Evolutionary conservation across 192 early-diverging fungal genomes (phyloP).

Genomic region (Oehlia diaphana): DNA sequence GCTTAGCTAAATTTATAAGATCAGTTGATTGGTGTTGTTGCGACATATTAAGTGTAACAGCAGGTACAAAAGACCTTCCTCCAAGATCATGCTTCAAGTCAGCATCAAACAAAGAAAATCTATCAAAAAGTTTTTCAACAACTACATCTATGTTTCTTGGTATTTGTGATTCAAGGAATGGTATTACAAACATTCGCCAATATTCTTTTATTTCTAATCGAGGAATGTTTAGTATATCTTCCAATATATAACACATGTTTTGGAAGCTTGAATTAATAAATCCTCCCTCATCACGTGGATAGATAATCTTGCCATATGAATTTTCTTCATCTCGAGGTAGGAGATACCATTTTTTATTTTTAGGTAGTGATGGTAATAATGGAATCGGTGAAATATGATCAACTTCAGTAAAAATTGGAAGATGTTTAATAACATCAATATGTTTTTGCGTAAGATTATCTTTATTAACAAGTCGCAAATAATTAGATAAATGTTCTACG

Average conservation of each 20-base stretch:
- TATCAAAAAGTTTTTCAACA: not conserved
- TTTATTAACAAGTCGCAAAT: not conserved
- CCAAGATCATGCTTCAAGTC: not conserved
- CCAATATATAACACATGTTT: not conserved
- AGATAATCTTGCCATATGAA: not conserved
- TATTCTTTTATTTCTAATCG: not conserved
- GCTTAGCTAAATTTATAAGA: not conserved
- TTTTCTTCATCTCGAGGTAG: not conserved
- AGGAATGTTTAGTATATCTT: not conserved
- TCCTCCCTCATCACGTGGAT: not conserved
- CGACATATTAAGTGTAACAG: not conserved
- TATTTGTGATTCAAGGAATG: not conserved
- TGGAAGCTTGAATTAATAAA: not conserved
- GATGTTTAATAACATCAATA: conserved; percentile 8
- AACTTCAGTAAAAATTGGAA: conserved; percentile 9
- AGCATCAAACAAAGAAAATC: not conserved
- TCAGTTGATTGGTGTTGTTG: not conserved
- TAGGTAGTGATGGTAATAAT: not conserved
- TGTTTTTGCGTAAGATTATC: too few species aligned
- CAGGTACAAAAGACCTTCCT: not conserved
- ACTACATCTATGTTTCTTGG: not conserved
- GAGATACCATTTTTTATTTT: not conserved
- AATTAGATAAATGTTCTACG: not conserved
- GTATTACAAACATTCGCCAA: not conserved
- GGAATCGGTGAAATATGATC: not conserved